Conservation (phyloP, 805 yeast species). For the Nakazawaea siamensis region DNA sequence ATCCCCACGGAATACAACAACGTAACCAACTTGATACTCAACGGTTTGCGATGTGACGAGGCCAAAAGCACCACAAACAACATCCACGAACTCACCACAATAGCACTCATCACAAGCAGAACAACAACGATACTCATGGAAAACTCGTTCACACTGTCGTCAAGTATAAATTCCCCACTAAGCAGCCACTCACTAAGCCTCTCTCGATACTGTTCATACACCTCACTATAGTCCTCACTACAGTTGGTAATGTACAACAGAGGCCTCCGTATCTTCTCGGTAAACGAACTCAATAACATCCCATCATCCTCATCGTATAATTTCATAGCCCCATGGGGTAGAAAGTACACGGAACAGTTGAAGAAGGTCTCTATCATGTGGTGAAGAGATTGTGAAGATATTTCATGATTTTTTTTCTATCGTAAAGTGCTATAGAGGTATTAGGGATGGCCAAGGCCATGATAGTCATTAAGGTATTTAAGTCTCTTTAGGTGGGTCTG, state of each 20-base stretch:
- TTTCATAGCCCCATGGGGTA: constrained; percentile 25
- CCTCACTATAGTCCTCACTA: constrained; percentile 13
- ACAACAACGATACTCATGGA: constrained; percentile 31
- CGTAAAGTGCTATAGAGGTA: too few relatives aligned
- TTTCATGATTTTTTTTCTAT: too few relatives aligned
- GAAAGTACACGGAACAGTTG: constrained; percentile 32
- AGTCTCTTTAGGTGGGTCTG: too few relatives aligned
- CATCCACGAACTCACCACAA: constrained; percentile 66
- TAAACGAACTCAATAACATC: constrained; percentile 11
- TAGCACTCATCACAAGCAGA: constrained; percentile 43
- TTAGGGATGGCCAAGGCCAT: too few relatives aligned
- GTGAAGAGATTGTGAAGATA: too few relatives aligned
- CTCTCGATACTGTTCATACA: not conserved
- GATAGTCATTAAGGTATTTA: too few relatives aligned
- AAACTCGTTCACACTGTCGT: constrained; percentile 22
- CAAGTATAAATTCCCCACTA: not conserved
- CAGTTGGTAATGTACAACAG: constrained; percentile 43
- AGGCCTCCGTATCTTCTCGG: constrained; percentile 23
- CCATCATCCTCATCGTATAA: constrained; percentile 15
- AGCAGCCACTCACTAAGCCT: not conserved
- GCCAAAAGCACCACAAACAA: constrained; percentile 47
- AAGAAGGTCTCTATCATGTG: not conserved
- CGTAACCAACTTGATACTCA: constrained; percentile 49
- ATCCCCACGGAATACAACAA: constrained; percentile 44
- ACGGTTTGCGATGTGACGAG: constrained; percentile 50